Evolutionary conservation across 2,329 filamentous ascomycete species (phyloP), one percentile per base, ranked within the genome.

Genomic region (Exophiala dermatitidis): DNA sequence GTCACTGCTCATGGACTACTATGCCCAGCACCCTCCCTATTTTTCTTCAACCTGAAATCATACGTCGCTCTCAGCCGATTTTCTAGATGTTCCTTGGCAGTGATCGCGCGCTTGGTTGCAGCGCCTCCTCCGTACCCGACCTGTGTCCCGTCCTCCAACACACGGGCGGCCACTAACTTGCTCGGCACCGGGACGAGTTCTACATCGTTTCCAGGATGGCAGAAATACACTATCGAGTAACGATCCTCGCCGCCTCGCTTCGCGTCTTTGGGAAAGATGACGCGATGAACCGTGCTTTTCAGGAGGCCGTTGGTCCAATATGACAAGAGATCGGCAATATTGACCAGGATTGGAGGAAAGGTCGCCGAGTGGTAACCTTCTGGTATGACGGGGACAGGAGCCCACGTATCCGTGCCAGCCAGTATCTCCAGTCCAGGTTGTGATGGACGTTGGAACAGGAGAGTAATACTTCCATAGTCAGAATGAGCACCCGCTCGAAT

Each of bases 241-340:
- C 80, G 65, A 56, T 78, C 75, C 57, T 71, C 67, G 28, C 68
- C 67, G n/a, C 68, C 60, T 28, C 63, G 56, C 57, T 67, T 58
- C 31, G 68, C 72, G 0, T 71, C 71, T 67, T 63, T 1, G 78
- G 62, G 77, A 60, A 95, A 93, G 0, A 91, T 82, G 31, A 97
- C 93, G 7, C 91, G 77, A 67, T 97, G 93, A 4, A 96, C 82
- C 0, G 91, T 96, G 62, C 85, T 90, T 63, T 89, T 86, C 58
- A 97, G 77, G 44, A 96, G 71, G 0, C 90, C 90, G 60, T 86
- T 85, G 1, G 93, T 97, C 91, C 91, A 97, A 68, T 94, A 93
- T 33, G 82, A 85, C 9, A 88, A 71, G 33, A 86, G 62, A 65
- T 88, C 84, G 0, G 83, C 84, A n/a, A 87, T 85, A 57, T 85